Evolutionary conservation across 2,329 filamentous ascomycete species (phyloP), one percentile per base, ranked within the genome.

Genomic region (Aspergillus nomiae): DNA sequence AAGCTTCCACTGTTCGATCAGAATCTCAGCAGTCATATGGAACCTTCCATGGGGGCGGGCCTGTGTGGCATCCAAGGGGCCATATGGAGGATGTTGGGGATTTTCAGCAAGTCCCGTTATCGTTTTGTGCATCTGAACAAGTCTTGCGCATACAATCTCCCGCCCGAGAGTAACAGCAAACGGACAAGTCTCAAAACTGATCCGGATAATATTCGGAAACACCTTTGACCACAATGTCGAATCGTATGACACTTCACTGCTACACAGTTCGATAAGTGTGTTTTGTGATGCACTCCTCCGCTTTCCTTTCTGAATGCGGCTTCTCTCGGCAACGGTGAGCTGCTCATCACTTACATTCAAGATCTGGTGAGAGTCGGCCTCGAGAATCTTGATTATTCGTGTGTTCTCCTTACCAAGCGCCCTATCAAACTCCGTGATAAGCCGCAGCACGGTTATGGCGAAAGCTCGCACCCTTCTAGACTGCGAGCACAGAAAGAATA

Each of bases 401-500:
- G 88, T 90, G 67, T 90, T 88, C 53, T 89, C 88, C 68, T 95
- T 94, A 14, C 92, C 91, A 4, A 99, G 85, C 2, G 92, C 94
- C 16, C 86, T 89, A 72, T 99, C 95, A 68, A 99, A 98, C 69
- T 99, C 94, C 2, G 90, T 94, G 66, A 98, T 94, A 28, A 98
- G 86, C 5, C 92, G 90, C 30, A 99, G 83, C 1, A 99, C 94
- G 1, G 92, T 97, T 58, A 99, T 92, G 2, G 95, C 94, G 76
- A 95, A 96, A 63, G 92, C 86, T 58, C 95, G 89, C 30, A 99
- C 95, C 59, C 92, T 87, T 59, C 92, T 87, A 7, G 95, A 97
- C 70, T 98, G 95, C 0, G 95, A 99, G 76, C 95, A 99, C 8
- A 99, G 82, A 75, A 99, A 99, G 82, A 99, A 99, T 3, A 99